phyloP scores from a whole-genome alignment of 192 early-diverging fungal species.

The Coemansia umbellata region DNA sequence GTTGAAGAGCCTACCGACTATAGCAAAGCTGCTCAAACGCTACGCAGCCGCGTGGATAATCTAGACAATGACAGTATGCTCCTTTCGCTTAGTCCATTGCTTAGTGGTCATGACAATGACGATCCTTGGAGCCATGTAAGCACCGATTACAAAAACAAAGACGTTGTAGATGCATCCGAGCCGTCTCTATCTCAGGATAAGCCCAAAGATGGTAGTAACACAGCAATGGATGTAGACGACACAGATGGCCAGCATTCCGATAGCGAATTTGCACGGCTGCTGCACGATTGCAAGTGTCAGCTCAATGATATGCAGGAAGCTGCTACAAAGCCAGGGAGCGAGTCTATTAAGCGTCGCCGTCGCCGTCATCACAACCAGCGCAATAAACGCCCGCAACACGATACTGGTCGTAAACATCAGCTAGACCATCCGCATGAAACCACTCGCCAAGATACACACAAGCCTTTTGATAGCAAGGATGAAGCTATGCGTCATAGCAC shows the following conservation, averaged over 20 bases:
- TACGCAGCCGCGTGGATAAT: conserved; percentile 29
- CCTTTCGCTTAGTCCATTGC: conserved; percentile 26
- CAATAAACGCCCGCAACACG: neutral
- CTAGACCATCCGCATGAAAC: neutral
- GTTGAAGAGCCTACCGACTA: conserved; percentile 47
- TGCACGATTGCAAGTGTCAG: conserved; percentile 39
- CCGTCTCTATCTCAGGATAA: too few species aligned
- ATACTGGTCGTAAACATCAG: neutral
- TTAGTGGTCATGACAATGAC: neutral
- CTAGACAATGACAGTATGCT: conserved; percentile 31
- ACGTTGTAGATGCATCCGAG: neutral
- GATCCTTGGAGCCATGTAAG: neutral
- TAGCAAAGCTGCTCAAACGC: conserved; percentile 14
- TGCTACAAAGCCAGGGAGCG: neutral
- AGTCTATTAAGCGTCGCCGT: conserved; percentile 16
- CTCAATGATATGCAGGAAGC: conserved; percentile 20
- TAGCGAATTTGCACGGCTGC: conserved; percentile 30
- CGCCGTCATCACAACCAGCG: neutral
- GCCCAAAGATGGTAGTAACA: neutral
- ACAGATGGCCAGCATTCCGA: conserved; percentile 15
- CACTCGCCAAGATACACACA: neutral
- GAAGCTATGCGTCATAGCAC: neutral
- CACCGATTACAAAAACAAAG: neutral
- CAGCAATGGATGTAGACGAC: neutral
- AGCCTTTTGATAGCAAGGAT: neutral